phyloP scores from a whole-genome alignment of 2,329 filamentous ascomycete species.

The Cladophialophora yegresii region DNA sequence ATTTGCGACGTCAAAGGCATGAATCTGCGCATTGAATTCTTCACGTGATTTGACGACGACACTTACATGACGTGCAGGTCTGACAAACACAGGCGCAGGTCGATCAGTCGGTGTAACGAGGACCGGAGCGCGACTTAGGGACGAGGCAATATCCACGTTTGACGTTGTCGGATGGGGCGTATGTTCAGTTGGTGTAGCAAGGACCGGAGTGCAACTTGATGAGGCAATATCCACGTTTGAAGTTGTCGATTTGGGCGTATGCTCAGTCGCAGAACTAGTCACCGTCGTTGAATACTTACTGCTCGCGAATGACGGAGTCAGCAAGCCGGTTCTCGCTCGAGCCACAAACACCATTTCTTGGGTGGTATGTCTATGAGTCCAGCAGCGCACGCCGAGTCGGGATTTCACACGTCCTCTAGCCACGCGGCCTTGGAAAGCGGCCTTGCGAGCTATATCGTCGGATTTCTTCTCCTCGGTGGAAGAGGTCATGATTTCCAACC shows the following conservation, averaged over 20 bases:
- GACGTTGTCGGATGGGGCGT: not conserved
- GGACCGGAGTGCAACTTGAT: not conserved
- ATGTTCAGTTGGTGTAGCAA: not conserved
- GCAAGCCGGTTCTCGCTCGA: not conserved
- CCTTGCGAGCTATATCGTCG: slow-evolving; percentile 18
- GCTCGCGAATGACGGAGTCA: not conserved
- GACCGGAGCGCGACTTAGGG: not conserved
- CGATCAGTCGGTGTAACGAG: not conserved
- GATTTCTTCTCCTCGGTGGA: slow-evolving; percentile 17
- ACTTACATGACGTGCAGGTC: not conserved
- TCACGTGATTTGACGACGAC: not conserved
- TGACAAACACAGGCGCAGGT: not conserved
- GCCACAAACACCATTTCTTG: not conserved
- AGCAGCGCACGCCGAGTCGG: slow-evolving; percentile 10
- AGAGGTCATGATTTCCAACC: slow-evolving; percentile 15
- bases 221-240: not conserved
- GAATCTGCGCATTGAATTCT: not conserved
- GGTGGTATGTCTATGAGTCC: slow-evolving; percentile 12
- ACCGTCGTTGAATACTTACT: not conserved
- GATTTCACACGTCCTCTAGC: slow-evolving; percentile 12
- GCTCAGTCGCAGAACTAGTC: not conserved
- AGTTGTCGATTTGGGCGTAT: not conserved
- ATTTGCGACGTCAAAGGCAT: not conserved
- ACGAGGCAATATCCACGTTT: not conserved
- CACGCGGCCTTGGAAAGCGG: slow-evolving; percentile 14